Evolutionary conservation across 2,329 filamentous ascomycete genomes (phyloP).

Genomic region (Colletotrichum paranaense): DNA sequence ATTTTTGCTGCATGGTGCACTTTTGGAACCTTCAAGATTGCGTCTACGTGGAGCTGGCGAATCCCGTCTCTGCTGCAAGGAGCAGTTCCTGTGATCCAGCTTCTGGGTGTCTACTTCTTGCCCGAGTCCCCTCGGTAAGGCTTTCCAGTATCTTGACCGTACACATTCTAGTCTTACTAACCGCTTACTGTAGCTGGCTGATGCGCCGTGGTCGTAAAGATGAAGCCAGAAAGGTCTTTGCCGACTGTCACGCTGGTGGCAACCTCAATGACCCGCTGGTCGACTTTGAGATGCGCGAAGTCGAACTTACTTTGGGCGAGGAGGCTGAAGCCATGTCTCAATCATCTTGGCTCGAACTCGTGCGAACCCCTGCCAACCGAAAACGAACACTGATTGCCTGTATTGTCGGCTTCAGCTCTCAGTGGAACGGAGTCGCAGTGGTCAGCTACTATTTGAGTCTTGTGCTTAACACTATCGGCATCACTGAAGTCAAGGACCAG

Average conservation of each 20-base stretch:
- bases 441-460: conserved; percentile 51
- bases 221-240: conserved; percentile 62
- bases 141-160: background rate
- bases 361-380: conserved; percentile 44
- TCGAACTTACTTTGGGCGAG: conserved; percentile 54
- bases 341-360: conserved; percentile 42
- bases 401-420: conserved; percentile 41
- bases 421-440: conserved; percentile 46
- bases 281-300: conserved; percentile 54
- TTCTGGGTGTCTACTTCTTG: conserved; percentile 42
- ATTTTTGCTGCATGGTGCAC: conserved; percentile 44
- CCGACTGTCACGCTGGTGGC: conserved; percentile 61
- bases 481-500: conserved; percentile 49
- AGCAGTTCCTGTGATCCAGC: conserved; percentile 53
- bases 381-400: conserved; percentile 41
- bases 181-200: conserved; percentile 59
- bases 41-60: conserved; percentile 42
- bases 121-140: conserved; percentile 64
- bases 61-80: conserved; percentile 42
- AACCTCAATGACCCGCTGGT: conserved; percentile 51
- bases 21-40: conserved; percentile 47
- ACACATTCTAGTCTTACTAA: background rate
- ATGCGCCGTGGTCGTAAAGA: conserved; percentile 65
- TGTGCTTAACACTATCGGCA: conserved; percentile 45
- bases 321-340: conserved; percentile 61